These are phyloP conservation scores for Zanthoxylum bungeanum DNA, from an alignment of 345 rosid species.

Conservation along the genomic window DNA sequence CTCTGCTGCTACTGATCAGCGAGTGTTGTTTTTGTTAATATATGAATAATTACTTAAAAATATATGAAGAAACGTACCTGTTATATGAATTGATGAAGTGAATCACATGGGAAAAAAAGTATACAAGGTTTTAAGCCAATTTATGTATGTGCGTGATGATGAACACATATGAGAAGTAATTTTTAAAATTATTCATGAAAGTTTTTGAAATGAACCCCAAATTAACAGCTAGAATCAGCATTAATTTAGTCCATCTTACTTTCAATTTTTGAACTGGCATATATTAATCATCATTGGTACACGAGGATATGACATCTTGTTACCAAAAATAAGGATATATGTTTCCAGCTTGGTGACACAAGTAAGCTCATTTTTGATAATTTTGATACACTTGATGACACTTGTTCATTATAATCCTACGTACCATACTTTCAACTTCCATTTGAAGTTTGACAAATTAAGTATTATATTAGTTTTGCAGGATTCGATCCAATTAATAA, in stretches of 20 bases:
- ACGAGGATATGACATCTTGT: background rate
- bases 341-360: background rate
- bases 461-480: too few relatives aligned
- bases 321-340: background rate
- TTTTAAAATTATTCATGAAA: background rate
- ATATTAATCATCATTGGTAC: background rate
- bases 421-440: too few relatives aligned
- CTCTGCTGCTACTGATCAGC: background rate
- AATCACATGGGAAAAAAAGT: too few relatives aligned
- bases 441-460: too few relatives aligned
- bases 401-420: too few relatives aligned
- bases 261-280: background rate
- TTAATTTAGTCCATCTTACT: background rate
- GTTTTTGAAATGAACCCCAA: too few relatives aligned
- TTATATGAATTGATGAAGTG: too few relatives aligned
- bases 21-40: slow-evolving; percentile 15
- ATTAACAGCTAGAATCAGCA: background rate
- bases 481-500: too few relatives aligned
- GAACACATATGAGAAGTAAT: background rate
- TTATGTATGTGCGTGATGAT: too few relatives aligned
- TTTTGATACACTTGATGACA: too few relatives aligned
- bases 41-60: background rate
- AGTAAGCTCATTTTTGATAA: background rate
- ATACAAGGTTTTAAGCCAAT: too few relatives aligned
- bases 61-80: background rate